phyloP scores from a whole-genome alignment of 116 monocot species.

The Posidonia oceanica region DNA sequence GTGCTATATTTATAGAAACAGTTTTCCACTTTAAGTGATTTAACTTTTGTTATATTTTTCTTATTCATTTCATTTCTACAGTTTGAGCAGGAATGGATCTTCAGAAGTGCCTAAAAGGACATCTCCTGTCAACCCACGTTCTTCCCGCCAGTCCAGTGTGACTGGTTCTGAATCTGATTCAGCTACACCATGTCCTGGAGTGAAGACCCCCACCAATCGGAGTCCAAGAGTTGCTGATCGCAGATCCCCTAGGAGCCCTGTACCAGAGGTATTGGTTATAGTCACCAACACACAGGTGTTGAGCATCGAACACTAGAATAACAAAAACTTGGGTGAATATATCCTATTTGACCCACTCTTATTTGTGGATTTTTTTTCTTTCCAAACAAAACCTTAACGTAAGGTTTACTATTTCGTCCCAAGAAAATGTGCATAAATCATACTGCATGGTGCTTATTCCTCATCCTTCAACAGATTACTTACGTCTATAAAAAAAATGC shows the following conservation, averaged over 20 bases:
- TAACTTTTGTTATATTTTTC: constrained; percentile 1
- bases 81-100: constrained; percentile 11
- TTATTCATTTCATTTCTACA: not conserved
- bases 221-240: constrained; percentile 10
- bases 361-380: no score
- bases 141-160: constrained; percentile 5
- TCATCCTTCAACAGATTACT: no score
- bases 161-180: constrained; percentile 10
- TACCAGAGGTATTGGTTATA: constrained; percentile 11
- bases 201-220: constrained; percentile 8
- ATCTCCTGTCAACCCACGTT: constrained; percentile 8
- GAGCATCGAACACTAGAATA: no score
- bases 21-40: not conserved
- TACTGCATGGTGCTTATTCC: no score
- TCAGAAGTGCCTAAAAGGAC: constrained; percentile 14
- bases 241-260: constrained; percentile 15
- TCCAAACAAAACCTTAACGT: no score
- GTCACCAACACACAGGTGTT: no score
- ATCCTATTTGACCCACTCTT: no score
- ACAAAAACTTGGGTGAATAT: no score
- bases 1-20: no score
- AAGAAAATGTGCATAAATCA: no score
- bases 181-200: not conserved
- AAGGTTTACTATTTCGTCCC: no score
- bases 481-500: no score